phyloP scores from a whole-genome alignment of 78 protist species.

The Salpingoeca rosetta region DNA sequence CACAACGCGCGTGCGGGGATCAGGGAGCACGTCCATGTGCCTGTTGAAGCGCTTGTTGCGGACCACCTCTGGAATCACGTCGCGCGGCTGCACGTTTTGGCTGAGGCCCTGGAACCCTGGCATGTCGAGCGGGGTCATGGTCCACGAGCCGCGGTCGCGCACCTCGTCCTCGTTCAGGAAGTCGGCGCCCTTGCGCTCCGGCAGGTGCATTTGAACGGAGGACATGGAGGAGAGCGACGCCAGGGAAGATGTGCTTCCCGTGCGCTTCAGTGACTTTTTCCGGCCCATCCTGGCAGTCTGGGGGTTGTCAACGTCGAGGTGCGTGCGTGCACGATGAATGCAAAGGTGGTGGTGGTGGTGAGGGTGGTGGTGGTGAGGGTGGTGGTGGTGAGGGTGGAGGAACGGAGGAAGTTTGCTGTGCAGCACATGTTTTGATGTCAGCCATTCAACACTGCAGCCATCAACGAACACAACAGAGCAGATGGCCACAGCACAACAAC shows the following conservation, averaged over 20 bases:
- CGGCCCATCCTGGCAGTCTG: no score
- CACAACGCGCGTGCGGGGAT: background rate
- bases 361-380: no score
- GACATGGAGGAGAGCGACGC: background rate
- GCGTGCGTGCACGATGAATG: no score
- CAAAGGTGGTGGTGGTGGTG: no score
- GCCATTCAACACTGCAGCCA: no score
- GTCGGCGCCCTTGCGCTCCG: background rate
- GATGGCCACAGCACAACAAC: no score
- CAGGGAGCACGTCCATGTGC: background rate
- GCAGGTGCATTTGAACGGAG: background rate
- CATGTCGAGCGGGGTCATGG: background rate
- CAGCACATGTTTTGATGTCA: no score
- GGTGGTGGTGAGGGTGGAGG: no score
- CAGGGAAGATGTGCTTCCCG: background rate
- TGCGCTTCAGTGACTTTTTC: background rate
- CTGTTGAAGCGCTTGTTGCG: background rate
- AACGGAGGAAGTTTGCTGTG: no score
- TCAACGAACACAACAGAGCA: no score
- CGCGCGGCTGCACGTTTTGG: background rate
- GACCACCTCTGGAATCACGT: background rate
- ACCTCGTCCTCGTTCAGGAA: background rate
- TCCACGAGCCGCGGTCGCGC: background rate
- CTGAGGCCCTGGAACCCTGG: background rate
- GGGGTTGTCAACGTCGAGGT: no score